A percentile compares a stretch with the other conserved stretches of the same genome.
phyloP scores from a whole-genome alignment of 495 filamentous ascomycete species.

The Apodospora peruviana region DNA sequence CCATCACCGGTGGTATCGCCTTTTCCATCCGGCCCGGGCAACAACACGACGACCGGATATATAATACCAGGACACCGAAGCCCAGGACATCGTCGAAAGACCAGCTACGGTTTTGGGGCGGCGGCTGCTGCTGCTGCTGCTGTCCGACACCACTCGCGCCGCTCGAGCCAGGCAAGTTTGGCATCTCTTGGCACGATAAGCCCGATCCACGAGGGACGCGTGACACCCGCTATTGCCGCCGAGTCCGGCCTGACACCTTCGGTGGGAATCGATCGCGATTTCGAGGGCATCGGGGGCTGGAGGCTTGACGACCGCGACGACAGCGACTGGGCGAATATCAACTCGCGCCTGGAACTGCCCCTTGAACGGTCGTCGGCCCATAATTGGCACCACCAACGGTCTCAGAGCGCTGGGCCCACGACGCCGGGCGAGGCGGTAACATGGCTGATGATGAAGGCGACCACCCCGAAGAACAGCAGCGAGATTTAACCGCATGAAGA shows the following conservation, averaged over 20 bases:
- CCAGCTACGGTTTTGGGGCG: slow-evolving; percentile 30
- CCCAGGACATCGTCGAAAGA: slow-evolving; percentile 13
- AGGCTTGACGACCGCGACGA: slow-evolving; percentile 53
- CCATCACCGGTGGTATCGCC: slow-evolving; percentile 11
- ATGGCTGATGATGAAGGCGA: slow-evolving; percentile 21
- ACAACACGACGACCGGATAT: background rate
- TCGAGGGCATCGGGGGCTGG: slow-evolving; percentile 85
- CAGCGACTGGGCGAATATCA: slow-evolving; percentile 65
- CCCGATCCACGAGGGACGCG: slow-evolving; percentile 20
- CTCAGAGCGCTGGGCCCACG: slow-evolving; percentile 26
- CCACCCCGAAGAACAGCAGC: slow-evolving; percentile 1
- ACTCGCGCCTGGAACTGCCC: slow-evolving; percentile 65
- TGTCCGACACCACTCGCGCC: slow-evolving; percentile 26
- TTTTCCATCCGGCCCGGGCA: background rate
- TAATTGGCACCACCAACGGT: slow-evolving; percentile 27
- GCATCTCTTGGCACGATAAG: slow-evolving; percentile 27
- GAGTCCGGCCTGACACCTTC: slow-evolving; percentile 34
- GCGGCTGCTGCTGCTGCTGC: too few species aligned
- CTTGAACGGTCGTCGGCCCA: slow-evolving; percentile 52
- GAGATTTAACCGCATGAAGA: slow-evolving; percentile 16
- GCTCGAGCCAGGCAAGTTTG: slow-evolving; percentile 26
- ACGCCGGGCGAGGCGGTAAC: slow-evolving; percentile 16
- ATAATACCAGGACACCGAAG: slow-evolving; percentile 8
- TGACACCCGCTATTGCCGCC: background rate
- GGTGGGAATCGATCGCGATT: slow-evolving; percentile 57